Base-by-base conservation (phyloP, 116 monocot genomes). In the Dioscorea cayenensis region DNA sequence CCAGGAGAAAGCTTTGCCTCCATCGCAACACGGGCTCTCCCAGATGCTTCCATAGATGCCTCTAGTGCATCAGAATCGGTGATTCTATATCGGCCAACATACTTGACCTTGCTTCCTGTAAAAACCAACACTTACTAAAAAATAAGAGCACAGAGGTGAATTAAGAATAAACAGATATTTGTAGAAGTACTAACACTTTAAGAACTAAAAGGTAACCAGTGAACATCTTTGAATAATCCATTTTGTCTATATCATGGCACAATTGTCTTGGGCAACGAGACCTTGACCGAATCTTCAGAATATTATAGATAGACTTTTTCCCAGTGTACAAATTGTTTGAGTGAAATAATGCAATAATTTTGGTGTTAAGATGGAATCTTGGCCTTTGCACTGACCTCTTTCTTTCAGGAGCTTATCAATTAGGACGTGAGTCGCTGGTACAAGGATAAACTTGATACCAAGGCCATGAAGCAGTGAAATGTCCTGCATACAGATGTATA, bases 391-490 rank as follows among this genome's bases (percentile, higher is more conserved):
- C 77, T 79, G 21, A 87, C 94, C 99, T 79, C 80, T 84, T 65
- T 91, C 91, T 67, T 43, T 79, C 79, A 99, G 78, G 18, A 87
- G 64, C 80, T 83, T 75, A 76, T 97, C 90, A 74, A 97, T 90
- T 71, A 77, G 90, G 66, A 85, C 63, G 79, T 90, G 88, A 23
- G 99, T 99, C 43, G 89, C 91, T 21, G 94, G 99, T 74, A 94
- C 83, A 51, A 99, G 81, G 65, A 94, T 89, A 79, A 99, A 84
- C 80, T 83, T 84, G 75, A 99, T 99, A 49, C 99, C 94, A 60
- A 94, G 63, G 69, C 89, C 99, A 80, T 99, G 99, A 65, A 99
- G 89, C 64, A 99, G 89, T 12, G 99, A 94, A 51, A 99, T 91
- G 36, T 99, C 99, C 94, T 99, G 85, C 62, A 75, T 23, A 27